phyloP scores from a whole-genome alignment of 1,139 yeast species.

The Zygosaccharomyces pseudobailii region DNA sequence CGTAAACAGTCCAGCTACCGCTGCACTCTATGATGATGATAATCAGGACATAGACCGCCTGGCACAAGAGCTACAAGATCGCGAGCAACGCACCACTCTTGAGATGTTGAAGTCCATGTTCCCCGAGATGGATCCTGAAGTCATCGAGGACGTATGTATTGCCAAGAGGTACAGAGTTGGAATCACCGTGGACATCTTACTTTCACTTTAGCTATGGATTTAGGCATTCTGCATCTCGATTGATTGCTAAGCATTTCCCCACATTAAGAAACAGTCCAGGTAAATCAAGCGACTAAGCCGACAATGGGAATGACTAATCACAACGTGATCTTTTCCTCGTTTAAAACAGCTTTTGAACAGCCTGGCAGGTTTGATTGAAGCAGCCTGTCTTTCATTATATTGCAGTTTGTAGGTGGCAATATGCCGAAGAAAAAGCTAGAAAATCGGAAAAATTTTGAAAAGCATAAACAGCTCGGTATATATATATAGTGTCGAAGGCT shows the following conservation, averaged over 20 bases:
- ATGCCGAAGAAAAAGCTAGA: slow-evolving; percentile 8
- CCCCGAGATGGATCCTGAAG: slow-evolving; percentile 63
- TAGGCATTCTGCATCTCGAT: too few relatives aligned
- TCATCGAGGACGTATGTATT: slow-evolving; percentile 64
- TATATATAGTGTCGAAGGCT: not conserved
- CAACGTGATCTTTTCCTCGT: not conserved
- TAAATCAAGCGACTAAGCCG: not conserved
- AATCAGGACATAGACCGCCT: slow-evolving; percentile 11
- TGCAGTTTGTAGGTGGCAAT: not conserved
- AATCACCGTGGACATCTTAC: slow-evolving; percentile 65
- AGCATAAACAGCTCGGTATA: not conserved
- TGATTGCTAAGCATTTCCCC: too few relatives aligned
- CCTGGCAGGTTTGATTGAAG: slow-evolving; percentile 3
- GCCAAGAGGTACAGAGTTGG: slow-evolving; percentile 70
- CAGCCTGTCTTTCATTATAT: not conserved
- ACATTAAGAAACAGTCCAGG: not conserved
- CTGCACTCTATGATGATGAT: slow-evolving; percentile 11
- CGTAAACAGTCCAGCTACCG: slow-evolving; percentile 27
- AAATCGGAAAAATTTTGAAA: slow-evolving; percentile 6
- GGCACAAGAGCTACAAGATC: slow-evolving; percentile 26
- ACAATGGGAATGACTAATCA: not conserved
- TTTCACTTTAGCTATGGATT: slow-evolving; percentile 26
- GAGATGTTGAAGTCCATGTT: slow-evolving; percentile 63
- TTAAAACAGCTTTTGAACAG: not conserved
- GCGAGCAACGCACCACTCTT: slow-evolving; percentile 42